These are phyloP conservation scores for Castanospermum australe DNA, from an alignment of 306 rosid species.

Conservation along the genomic window DNA sequence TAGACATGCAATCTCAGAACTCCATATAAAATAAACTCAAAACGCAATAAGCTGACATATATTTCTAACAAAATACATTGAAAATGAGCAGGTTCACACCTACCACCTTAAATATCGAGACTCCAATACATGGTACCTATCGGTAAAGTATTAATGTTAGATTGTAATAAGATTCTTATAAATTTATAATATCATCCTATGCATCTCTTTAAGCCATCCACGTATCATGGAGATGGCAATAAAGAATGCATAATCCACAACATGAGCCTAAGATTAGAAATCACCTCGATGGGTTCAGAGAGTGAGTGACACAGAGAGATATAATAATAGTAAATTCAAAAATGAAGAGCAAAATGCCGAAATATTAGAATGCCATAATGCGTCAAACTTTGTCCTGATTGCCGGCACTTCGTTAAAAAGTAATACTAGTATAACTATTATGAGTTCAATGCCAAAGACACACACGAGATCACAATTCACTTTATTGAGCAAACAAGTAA, in stretches of 20 bases:
- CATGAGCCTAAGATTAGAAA: not conserved
- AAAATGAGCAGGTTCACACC: not conserved
- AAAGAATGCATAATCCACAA: constrained; percentile 10
- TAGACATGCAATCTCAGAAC: constrained; percentile 8
- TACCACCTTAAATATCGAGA: not conserved
- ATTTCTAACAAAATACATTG: not conserved
- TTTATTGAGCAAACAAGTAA: not conserved
- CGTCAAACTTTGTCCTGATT: not conserved
- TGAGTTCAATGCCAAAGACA: not conserved
- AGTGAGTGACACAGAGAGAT: not conserved
- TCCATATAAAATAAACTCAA: not conserved
- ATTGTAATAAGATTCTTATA: not conserved
- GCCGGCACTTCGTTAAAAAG: not conserved
- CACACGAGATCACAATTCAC: not conserved
- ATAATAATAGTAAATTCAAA: not conserved
- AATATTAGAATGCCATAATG: not conserved
- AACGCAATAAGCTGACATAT: not conserved
- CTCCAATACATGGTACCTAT: not conserved
- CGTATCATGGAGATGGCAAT: not conserved
- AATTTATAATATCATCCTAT: not conserved
- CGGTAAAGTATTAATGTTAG: not conserved
- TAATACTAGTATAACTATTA: not conserved
- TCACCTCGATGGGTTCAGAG: not conserved
- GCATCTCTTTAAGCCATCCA: not conserved
- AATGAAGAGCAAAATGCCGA: not conserved